phyloP scores from a whole-genome alignment of 495 filamentous ascomycete species.

The Pseudevernia furfuracea region DNA sequence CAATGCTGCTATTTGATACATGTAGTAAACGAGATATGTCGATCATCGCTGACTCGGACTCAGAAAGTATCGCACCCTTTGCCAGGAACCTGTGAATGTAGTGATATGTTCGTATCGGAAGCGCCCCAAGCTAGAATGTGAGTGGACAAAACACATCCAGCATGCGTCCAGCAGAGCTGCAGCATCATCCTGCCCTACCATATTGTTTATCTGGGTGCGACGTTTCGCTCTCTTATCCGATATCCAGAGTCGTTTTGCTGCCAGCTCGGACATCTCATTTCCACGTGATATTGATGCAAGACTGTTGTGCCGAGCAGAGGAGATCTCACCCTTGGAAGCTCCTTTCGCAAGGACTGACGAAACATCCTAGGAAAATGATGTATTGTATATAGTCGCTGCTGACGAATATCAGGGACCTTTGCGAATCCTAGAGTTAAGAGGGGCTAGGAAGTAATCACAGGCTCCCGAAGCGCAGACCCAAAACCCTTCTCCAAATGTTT shows the following conservation, averaged over 20 bases:
- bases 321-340: background rate
- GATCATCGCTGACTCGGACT: too few relatives aligned
- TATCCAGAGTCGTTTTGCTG: too few relatives aligned
- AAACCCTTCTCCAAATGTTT: too few relatives aligned
- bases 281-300: background rate
- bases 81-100: too few relatives aligned
- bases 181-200: constrained; percentile 10
- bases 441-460: too few relatives aligned
- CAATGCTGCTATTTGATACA: too few relatives aligned
- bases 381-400: background rate
- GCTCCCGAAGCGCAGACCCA: too few relatives aligned
- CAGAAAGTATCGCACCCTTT: too few relatives aligned
- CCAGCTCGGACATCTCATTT: background rate
- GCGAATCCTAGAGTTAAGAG: too few relatives aligned
- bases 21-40: too few relatives aligned
- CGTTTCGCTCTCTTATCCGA: constrained; percentile 9
- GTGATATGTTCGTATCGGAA: background rate
- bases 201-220: constrained; percentile 8
- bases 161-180: constrained; percentile 2
- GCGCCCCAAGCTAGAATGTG: background rate
- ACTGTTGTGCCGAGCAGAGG: background rate
- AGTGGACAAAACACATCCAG: constrained; percentile 3
- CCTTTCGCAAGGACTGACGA: background rate
- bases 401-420: too few relatives aligned
- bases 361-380: background rate